Base-by-base conservation (phyloP, 352 stramenopile genomes). In the Pythium angustatum region DNA sequence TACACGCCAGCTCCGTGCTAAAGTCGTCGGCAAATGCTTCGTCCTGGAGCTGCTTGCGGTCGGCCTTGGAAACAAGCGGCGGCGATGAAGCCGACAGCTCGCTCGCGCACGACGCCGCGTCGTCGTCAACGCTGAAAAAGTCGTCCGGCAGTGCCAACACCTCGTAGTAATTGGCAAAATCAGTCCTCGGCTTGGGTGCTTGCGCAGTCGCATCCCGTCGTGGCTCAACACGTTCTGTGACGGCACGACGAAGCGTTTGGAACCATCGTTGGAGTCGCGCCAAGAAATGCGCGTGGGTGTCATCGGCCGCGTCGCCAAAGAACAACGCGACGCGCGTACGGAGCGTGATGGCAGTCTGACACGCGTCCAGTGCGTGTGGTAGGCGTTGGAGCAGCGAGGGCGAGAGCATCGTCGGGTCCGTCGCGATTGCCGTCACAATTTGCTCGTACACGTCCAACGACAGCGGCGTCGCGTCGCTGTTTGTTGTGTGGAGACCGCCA, bases 1-100 rank as follows among this genome's bases (percentile, higher is more conserved):
- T 69, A 40, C 49, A 68, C 19, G 66, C 53, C 3, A 69, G 31
- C 45, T 76, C 71, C 12, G 75, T 47, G 17, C 64, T 44, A 47
- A 75, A 54, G 34, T 73, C 64, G 12, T 73, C 10, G 10, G 38
- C 38, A 19, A 45, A 45, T 19, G 38, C 38, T 6, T n/a, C 54
- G 4, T 44, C 36, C 15, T 21, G 21, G 36, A 44, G 36, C 48
- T 5, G 36, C 36, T 44, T 44, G 36, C 36, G 36, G 36, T 44
- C 36, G 7, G 36, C 36, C 7, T 10, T 17, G 14, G 36, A 44
- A 10, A n/a, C 11, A 10, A 17, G 7, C 4, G 11, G 36, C 7
- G 14, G 4, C 36, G 36, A 6, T 44, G 36, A n/a, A 5, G 7
- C 11, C 36, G 36, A 21, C 14, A 17, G 7, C 36, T 6, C 14